A percentile compares a stretch with the other conserved stretches of the same genome.
Conservation (phyloP, 768 basidiomycete species). For the Pleurotus ostreatus region DNA sequence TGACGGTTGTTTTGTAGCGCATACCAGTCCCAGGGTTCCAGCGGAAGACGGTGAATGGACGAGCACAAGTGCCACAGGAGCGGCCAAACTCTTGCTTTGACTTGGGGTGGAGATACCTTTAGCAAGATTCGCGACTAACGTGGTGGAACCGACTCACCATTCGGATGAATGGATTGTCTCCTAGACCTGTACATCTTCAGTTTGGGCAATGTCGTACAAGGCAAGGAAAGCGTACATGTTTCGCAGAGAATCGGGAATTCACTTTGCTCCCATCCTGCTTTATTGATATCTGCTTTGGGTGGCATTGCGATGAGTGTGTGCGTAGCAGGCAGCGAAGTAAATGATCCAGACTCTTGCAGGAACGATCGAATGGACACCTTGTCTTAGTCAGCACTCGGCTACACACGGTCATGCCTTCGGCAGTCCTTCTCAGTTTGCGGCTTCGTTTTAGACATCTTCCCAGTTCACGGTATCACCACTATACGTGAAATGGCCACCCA, state of each 20-base stretch:
- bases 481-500: constrained; percentile 17
- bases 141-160: constrained; percentile 58
- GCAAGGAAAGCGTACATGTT: constrained; percentile 56
- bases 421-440: not conserved
- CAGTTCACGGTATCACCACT: constrained; percentile 10
- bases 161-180: constrained; percentile 87
- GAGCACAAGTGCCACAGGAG: constrained; percentile 95
- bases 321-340: constrained; percentile 8
- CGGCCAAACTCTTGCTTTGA: constrained; percentile 96
- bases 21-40: constrained; percentile 96
- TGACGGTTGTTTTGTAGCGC: constrained; percentile 94
- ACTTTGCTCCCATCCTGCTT: constrained; percentile 91
- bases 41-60: constrained; percentile 95
- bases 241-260: constrained; percentile 94
- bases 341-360: not conserved
- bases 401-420: too few species aligned
- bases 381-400: constrained; percentile 4
- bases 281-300: constrained; percentile 91
- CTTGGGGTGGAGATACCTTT: constrained; percentile 34
- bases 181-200: constrained; percentile 53
- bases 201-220: not conserved
- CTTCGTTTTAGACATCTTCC: not conserved
- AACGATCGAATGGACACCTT: not conserved
- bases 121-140: not conserved
- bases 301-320: constrained; percentile 36